A percentile compares a stretch with the other conserved stretches of the same genome.
Evolutionary conservation across 495 filamentous ascomycete genomes (phyloP).

Genomic region (Podospora comata): DNA sequence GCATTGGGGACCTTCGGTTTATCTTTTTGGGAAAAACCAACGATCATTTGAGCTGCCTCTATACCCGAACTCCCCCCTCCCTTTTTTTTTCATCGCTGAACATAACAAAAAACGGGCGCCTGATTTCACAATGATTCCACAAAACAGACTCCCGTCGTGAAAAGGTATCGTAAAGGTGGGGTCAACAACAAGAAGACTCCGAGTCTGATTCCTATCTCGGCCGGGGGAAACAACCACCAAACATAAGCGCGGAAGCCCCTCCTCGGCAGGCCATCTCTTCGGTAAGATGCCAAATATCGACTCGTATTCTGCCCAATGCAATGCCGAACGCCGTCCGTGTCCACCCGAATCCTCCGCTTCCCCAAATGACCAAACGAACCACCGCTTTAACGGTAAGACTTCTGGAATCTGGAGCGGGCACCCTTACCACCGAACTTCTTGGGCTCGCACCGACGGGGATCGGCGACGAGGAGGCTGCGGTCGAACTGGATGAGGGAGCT

Average conservation of each 20-base stretch:
- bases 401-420: constrained; percentile 96
- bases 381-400: constrained; percentile 63
- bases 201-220: constrained; percentile 35
- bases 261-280: constrained; percentile 28
- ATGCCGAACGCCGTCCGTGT: constrained; percentile 40
- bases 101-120: constrained; percentile 7
- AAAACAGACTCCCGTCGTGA: constrained; percentile 16
- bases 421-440: constrained; percentile 93
- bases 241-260: constrained; percentile 7
- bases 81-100: constrained; percentile 10
- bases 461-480: constrained; percentile 93
- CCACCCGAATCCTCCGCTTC: constrained; percentile 32
- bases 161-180: constrained; percentile 21
- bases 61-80: constrained; percentile 16
- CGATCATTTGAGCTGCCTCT: constrained; percentile 21
- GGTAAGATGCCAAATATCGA: constrained; percentile 29
- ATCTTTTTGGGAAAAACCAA: constrained; percentile 13
- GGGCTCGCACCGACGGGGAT: constrained; percentile 90
- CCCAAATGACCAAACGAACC: constrained; percentile 28
- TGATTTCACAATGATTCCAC: constrained; percentile 23
- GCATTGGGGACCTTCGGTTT: constrained; percentile 17
- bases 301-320: constrained; percentile 36
- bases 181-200: constrained; percentile 25
- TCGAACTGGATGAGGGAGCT: constrained; percentile 90
- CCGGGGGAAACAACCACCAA: constrained; percentile 20